Base-by-base conservation (phyloP, 2,329 filamentous ascomycete species). In the Alternaria conjuncta region DNA sequence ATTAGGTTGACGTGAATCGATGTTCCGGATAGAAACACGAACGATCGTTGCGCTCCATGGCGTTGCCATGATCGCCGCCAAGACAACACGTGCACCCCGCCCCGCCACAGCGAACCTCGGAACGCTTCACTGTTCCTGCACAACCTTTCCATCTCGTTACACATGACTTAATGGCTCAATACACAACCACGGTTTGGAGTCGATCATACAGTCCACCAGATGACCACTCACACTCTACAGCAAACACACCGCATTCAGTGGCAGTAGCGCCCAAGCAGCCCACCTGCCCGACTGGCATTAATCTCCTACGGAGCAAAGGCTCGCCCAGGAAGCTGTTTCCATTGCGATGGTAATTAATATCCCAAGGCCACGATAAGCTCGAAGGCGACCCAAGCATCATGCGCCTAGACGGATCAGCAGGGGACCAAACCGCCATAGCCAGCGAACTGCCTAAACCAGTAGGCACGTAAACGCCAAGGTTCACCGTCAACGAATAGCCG, bases 201-300 rank as follows among this genome's bases (percentile, higher is more conserved):
- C 36, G 15, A 11, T 41, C 15, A 10, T 5, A 41, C 15, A 18
- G 15, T 18, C 3, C 36, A 41, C 9, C 36, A 41, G 8, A 10
- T 41, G 36, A 18, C 9, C 36, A 18, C 36, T 41, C 25, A 36
- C 4, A 36, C 32, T 36, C 20, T 59, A 56, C 46, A 47, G 25
- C 26, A 47, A 26, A 41, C 36, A 41, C 30, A 32, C 10, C 43
- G 41, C 30, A 20, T 21, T 47, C 50, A 30, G 44, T 41, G 1
- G 51, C 28, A 57, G 56, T 55, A 43, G 44, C 36, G 44, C 36
- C 25, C 54, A 49, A 23, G 12, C 57, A 61, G 47, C 53, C 46
- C 54, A 77, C 73, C 75, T 77, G 71, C 74, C 75, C 41, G 62
- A 71, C 68, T 63, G 32, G 71, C 69, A 60, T 57, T 71, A 70